Evolutionary conservation across 306 rosid genomes (phyloP).

Genomic region (Pachyrhizus erosus): DNA sequence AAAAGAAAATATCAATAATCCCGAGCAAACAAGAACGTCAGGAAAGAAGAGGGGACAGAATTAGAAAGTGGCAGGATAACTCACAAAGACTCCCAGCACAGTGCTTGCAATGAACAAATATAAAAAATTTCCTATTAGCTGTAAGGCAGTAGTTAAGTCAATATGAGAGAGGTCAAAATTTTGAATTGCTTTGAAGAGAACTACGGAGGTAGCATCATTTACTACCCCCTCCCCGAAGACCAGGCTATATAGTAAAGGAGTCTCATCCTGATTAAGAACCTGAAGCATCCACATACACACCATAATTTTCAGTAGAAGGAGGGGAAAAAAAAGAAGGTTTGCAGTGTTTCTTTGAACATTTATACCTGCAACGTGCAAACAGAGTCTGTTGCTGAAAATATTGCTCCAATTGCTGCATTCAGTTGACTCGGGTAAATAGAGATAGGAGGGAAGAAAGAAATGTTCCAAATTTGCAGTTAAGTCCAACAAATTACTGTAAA

Average conservation of each 20-base stretch:
- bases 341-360: slow-evolving; percentile 15
- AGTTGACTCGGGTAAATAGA: slow-evolving; percentile 33
- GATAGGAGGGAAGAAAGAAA: slow-evolving; percentile 26
- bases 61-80: slow-evolving; percentile 42
- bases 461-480: neutral
- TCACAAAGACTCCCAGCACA: slow-evolving; percentile 71
- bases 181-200: slow-evolving; percentile 96
- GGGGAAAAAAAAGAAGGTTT: neutral
- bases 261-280: slow-evolving; percentile 96
- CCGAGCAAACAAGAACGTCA: neutral
- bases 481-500: slow-evolving; percentile 5
- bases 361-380: slow-evolving; percentile 94
- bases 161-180: slow-evolving; percentile 87
- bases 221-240: slow-evolving; percentile 98
- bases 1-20: neutral
- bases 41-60: neutral
- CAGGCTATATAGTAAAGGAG: slow-evolving; percentile 80
- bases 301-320: neutral
- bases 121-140: slow-evolving; percentile 68
- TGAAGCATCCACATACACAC: slow-evolving; percentile 40
- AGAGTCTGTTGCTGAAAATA: slow-evolving; percentile 95
- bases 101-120: slow-evolving; percentile 82
- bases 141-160: slow-evolving; percentile 67
- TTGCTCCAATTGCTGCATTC: slow-evolving; percentile 90
- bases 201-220: slow-evolving; percentile 95